These are phyloP conservation scores for Xylariales sp. DNA, from an alignment of 2,329 filamentous ascomycete species.

Conservation along the genomic window DNA sequence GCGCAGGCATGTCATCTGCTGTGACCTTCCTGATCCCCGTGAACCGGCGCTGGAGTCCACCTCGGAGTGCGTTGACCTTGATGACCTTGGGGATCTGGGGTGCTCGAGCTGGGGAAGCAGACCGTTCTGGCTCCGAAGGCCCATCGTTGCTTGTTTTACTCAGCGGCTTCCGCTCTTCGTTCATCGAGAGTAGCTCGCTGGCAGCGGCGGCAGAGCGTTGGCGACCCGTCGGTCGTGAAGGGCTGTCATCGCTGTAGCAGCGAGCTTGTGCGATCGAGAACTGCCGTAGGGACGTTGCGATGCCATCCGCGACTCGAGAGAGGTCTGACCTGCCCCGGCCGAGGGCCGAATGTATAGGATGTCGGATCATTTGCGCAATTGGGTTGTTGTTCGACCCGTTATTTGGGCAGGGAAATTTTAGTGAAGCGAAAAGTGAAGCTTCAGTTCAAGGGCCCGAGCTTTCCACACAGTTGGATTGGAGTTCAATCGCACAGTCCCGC, in stretches of 20 bases:
- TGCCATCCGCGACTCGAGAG: constrained; percentile 23
- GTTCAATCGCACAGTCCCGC: no score
- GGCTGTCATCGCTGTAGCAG: constrained; percentile 3
- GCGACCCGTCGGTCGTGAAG: constrained; percentile 13
- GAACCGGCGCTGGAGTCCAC: constrained; percentile 16
- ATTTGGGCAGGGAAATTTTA: no score
- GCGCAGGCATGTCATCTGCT: not conserved
- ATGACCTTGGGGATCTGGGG: constrained; percentile 28
- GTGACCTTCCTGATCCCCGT: constrained; percentile 9
- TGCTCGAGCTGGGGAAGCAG: not conserved
- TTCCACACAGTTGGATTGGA: no score
- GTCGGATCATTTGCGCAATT: constrained; percentile 24
- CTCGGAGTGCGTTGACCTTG: constrained; percentile 33
- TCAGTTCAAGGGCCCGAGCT: no score
- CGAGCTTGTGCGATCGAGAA: constrained; percentile 26
- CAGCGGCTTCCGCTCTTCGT: constrained; percentile 1
- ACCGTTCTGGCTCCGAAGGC: not conserved
- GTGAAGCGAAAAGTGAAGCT: no score
- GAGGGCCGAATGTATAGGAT: constrained; percentile 22
- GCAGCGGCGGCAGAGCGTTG: constrained; percentile 20
- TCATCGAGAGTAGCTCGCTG: constrained; percentile 19
- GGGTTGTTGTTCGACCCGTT: not conserved
- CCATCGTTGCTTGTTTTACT: not conserved
- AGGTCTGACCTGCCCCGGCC: constrained; percentile 24
- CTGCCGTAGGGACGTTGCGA: constrained; percentile 24